Conservation (phyloP, 768 basidiomycete genomes). For the Asterophora parasitica region DNA sequence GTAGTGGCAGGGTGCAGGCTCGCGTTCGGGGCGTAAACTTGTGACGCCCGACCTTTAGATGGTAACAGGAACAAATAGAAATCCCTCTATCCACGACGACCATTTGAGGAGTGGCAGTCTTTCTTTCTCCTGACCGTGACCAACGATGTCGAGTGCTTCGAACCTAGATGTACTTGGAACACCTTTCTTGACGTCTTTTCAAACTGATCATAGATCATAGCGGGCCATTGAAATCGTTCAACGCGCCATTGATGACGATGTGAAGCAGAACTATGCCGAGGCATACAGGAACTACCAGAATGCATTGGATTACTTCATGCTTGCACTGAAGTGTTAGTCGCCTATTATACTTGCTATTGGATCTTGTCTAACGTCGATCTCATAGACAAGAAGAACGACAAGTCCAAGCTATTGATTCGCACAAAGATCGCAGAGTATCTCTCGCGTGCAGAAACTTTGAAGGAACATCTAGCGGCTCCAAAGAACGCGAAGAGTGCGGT, state of each 20-base stretch:
- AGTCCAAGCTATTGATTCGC: conserved; percentile 80
- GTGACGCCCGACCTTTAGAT: conserved; percentile 11
- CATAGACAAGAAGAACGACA: conserved; percentile 91
- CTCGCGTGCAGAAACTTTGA: conserved; percentile 84
- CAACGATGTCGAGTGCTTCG: conserved; percentile 38
- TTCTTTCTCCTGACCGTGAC: neutral
- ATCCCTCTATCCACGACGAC: neutral
- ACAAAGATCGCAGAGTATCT: conserved; percentile 91
- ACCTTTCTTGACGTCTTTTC: neutral
- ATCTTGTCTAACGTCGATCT: neutral
- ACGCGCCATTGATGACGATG: conserved; percentile 89
- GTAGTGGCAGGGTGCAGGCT: neutral
- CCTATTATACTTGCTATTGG: neutral
- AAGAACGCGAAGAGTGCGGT: conserved; percentile 50
- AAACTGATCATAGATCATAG: conserved; percentile 18
- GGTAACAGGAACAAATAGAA: conserved; percentile 9
- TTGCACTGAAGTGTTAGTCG: conserved; percentile 83
- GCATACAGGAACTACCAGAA: conserved; percentile 96
- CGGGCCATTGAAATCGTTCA: conserved; percentile 87
- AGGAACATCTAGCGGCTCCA: conserved; percentile 76
- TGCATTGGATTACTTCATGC: conserved; percentile 97
- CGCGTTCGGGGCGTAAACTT: too few relatives aligned
- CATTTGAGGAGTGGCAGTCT: neutral
- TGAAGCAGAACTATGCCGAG: conserved; percentile 88
- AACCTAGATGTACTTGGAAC: conserved; percentile 42